phyloP scores from a whole-genome alignment of 768 basidiomycete species.

The Trichaptum fuscoviolaceum region DNA sequence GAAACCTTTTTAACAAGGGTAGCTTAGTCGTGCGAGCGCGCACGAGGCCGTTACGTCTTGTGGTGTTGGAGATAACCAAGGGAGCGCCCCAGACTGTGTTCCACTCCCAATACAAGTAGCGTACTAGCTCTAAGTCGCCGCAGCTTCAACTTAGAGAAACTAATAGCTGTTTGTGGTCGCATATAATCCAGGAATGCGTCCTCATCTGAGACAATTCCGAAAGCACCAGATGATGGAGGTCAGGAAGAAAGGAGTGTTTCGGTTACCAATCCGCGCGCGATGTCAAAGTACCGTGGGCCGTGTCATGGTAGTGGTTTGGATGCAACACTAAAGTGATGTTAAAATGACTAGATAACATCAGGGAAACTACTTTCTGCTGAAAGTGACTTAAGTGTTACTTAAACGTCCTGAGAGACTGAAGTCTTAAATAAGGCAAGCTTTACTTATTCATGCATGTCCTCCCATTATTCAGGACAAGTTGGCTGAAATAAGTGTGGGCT shows the following conservation, averaged over 20 bases:
- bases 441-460: no score
- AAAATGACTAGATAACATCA: neutral
- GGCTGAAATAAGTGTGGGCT: no score
- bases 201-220: neutral
- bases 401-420: no score
- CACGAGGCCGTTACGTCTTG: neutral
- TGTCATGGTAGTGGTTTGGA: neutral
- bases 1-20: neutral
- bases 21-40: neutral
- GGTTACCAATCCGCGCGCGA: neutral
- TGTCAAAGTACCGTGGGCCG: neutral
- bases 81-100: neutral
- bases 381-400: no score
- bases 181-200: neutral
- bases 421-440: no score
- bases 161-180: neutral
- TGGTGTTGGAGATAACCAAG: neutral
- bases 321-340: neutral
- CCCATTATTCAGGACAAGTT: no score
- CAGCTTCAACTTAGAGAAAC: neutral
- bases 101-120: neutral
- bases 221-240: neutral
- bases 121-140: neutral
- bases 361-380: no score
- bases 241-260: neutral